phyloP scores from a whole-genome alignment of 306 rosid species.

The Casuarina cunninghamiana region DNA sequence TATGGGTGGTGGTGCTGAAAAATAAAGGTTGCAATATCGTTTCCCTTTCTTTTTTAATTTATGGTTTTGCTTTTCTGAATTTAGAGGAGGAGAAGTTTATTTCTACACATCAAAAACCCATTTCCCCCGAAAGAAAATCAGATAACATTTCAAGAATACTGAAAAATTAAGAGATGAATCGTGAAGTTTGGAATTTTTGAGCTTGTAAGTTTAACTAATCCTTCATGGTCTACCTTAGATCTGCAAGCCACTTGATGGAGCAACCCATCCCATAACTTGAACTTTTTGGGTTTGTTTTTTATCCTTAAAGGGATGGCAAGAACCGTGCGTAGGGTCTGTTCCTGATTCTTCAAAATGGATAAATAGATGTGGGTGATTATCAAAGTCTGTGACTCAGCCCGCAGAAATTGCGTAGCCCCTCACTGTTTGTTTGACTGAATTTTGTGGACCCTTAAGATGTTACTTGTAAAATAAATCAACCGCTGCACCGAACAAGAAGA shows the following conservation, averaged over 20 bases:
- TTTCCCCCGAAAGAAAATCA: too few species aligned
- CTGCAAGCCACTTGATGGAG: conserved; percentile 20
- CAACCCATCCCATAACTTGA: conserved; percentile 3
- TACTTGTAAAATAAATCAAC: conserved; percentile 27
- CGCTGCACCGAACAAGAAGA: conserved; percentile 26
- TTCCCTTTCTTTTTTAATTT: too few species aligned
- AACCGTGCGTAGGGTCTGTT: too few species aligned
- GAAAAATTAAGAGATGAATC: too few species aligned
- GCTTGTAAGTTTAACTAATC: too few species aligned
- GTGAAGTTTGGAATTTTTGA: too few species aligned
- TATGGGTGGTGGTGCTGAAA: neutral
- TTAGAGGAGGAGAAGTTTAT: too few species aligned
- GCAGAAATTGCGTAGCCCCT: conserved; percentile 11
- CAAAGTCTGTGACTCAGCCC: neutral
- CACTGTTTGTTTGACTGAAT: conserved; percentile 21
- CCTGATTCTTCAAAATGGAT: too few species aligned
- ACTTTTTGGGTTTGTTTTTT: neutral
- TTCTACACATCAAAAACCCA: too few species aligned
- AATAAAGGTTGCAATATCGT: neutral
- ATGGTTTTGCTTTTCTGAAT: too few species aligned
- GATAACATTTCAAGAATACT: too few species aligned
- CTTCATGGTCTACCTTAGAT: neutral
- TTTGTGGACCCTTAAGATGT: conserved; percentile 25
- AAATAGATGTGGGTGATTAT: neutral
- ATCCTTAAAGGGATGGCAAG: neutral